These are phyloP conservation scores for Corynascus novoguineensis DNA, from an alignment of 495 filamentous ascomycete species.

Conservation along the genomic window DNA sequence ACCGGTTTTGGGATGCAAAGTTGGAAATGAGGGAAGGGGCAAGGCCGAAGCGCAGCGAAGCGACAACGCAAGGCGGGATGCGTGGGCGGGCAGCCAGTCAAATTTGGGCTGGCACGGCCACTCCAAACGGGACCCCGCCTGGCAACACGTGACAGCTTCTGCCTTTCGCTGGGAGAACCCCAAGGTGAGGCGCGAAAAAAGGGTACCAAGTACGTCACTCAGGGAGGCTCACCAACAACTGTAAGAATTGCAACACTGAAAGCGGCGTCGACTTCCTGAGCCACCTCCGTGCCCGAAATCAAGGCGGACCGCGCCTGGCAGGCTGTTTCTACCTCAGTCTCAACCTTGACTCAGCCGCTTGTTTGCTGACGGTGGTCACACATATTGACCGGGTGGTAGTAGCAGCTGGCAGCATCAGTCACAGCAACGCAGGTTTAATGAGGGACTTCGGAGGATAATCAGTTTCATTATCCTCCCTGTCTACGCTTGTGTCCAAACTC, in stretches of 20 bases:
- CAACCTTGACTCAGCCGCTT: background rate
- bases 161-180: no score
- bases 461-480: constrained; percentile 21
- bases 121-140: constrained; percentile 16
- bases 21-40: constrained; percentile 39
- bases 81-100: constrained; percentile 24
- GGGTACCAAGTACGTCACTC: constrained; percentile 12
- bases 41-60: constrained; percentile 30
- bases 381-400: background rate
- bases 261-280: constrained; percentile 1
- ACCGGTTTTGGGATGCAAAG: constrained; percentile 34
- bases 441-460: constrained; percentile 13
- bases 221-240: background rate
- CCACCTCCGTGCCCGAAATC: constrained; percentile 4
- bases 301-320: background rate
- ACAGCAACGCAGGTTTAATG: background rate
- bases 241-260: background rate
- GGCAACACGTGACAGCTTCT: constrained; percentile 23
- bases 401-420: constrained; percentile 2
- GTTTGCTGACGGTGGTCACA: background rate
- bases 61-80: constrained; percentile 36
- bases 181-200: background rate
- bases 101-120: constrained; percentile 27
- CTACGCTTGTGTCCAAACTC: no score
- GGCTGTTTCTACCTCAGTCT: background rate